Evolutionary conservation across 2,329 filamentous ascomycete genomes (phyloP).

Genomic region (Allantophomopsis lycopodina): DNA sequence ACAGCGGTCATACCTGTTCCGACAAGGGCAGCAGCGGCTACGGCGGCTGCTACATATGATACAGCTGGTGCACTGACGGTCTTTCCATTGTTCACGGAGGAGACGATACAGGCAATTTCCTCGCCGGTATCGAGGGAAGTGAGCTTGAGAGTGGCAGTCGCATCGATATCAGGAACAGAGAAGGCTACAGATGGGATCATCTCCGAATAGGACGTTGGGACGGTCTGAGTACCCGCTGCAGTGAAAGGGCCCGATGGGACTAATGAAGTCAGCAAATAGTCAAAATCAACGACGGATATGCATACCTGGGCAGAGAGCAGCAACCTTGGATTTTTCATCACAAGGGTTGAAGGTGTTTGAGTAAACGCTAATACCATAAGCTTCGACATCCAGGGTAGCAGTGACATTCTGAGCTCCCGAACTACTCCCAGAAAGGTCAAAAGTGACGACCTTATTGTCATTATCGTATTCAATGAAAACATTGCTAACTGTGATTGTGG

Average conservation of each 20-base stretch:
- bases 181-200: constrained; percentile 85
- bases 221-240: constrained; percentile 56
- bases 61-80: constrained; percentile 63
- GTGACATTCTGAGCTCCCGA: constrained; percentile 64
- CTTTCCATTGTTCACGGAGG: constrained; percentile 77
- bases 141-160: constrained; percentile 67
- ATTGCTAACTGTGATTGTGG: constrained; percentile 54
- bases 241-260: constrained; percentile 64
- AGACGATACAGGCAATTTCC: constrained; percentile 70
- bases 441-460: constrained; percentile 56
- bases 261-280: constrained; percentile 16
- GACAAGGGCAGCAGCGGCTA: constrained; percentile 72
- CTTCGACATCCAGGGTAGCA: constrained; percentile 60
- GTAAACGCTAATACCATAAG: constrained; percentile 77
- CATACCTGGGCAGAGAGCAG: constrained; percentile 69
- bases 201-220: constrained; percentile 57
- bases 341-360: constrained; percentile 76
- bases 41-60: constrained; percentile 69
- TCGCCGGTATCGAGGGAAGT: constrained; percentile 41
- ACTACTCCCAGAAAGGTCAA: constrained; percentile 74
- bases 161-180: constrained; percentile 78
- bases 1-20: constrained; percentile 60
- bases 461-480: constrained; percentile 72
- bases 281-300: constrained; percentile 3
- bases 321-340: constrained; percentile 47